Base-by-base conservation (phyloP, 768 basidiomycete species). In the Collybia sp. region DNA sequence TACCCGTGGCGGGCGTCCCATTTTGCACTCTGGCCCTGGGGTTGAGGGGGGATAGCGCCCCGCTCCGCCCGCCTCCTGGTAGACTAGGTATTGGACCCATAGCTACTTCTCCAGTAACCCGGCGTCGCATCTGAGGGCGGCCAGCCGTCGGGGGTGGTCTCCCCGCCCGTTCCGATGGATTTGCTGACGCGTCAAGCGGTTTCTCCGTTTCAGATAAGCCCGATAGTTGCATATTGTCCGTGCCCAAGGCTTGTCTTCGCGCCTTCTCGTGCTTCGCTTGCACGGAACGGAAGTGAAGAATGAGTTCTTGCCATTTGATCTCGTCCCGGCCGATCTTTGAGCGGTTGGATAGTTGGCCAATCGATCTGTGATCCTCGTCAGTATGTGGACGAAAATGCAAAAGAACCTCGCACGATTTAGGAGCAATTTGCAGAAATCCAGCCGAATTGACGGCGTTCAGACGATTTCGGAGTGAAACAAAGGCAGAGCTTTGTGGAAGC, bases 261-360 rank as follows among this genome's bases (percentile, higher is more conserved):
- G 93, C 81, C 60, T 93, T 94, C 68, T 98, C 94, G 59, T 98
- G 94, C 55, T 83, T 87, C 30, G 77, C 73, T 64, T 99, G 96
- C 1, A 96, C 83, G 0, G 79, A 70, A 13, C 94, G 84, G 72
- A 99, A 99, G 63, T 99, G 96, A 3, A 77, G 75, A 9, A 98
- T 77, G 0, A 99, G 76, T 50, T 98, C 96, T 58, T 85, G 84
- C 96, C 96, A 99, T 61, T 96, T 97, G 61, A 99, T 96, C 44
- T 96, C 93, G 36, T 90, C 93, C 18, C 88, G 79, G 2, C 76
- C 74, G 25, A 80, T 71, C 62, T 95, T 95, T 3, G 91, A 86
- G 17, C 92, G 80, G 15, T 82, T 71, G 2, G 82, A 59, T 40
- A 68, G 58, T 47, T 68, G 46, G n/a, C 62, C 62, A 4, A 67